Conservation (phyloP, 495 filamentous ascomycete genomes). For the Penicillium dipodomyicola region DNA sequence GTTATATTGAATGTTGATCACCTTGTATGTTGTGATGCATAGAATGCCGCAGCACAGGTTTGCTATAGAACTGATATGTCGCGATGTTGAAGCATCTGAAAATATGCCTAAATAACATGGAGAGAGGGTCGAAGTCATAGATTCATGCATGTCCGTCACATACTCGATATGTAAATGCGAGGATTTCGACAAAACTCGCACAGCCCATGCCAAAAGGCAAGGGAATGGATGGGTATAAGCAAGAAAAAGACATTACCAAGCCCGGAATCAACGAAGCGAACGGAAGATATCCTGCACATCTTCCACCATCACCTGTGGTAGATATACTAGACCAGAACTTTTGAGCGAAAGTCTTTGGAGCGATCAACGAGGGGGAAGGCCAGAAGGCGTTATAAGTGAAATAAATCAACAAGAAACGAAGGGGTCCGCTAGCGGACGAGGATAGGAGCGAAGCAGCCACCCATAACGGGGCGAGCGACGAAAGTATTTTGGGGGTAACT, state of each 20-base stretch:
- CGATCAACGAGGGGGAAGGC: neutral
- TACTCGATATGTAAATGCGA: neutral
- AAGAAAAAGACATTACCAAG: constrained; percentile 3
- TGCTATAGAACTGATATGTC: neutral
- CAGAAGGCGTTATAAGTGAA: constrained; percentile 5
- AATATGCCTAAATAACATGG: neutral
- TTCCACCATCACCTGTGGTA: neutral
- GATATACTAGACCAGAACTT: neutral
- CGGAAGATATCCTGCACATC: constrained; percentile 6
- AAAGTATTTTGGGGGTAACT: constrained; percentile 44
- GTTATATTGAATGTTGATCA: neutral
- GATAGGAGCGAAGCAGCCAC: constrained; percentile 53
- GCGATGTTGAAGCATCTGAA: neutral
- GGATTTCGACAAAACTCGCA: neutral
- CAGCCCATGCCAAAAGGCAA: neutral
- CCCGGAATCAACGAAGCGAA: neutral
- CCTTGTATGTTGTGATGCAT: too few species aligned
- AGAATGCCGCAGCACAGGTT: too few species aligned
- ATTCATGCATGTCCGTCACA: too few species aligned
- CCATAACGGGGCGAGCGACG: constrained; percentile 54
- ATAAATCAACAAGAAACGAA: constrained; percentile 28
- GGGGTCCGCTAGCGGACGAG: constrained; percentile 22
- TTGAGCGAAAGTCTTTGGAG: neutral
- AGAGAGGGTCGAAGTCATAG: neutral
- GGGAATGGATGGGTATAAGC: constrained; percentile 18